Evolutionary conservation across 2,329 filamentous ascomycete genomes (phyloP).

Genomic region (Rhynchosporium secalis): DNA sequence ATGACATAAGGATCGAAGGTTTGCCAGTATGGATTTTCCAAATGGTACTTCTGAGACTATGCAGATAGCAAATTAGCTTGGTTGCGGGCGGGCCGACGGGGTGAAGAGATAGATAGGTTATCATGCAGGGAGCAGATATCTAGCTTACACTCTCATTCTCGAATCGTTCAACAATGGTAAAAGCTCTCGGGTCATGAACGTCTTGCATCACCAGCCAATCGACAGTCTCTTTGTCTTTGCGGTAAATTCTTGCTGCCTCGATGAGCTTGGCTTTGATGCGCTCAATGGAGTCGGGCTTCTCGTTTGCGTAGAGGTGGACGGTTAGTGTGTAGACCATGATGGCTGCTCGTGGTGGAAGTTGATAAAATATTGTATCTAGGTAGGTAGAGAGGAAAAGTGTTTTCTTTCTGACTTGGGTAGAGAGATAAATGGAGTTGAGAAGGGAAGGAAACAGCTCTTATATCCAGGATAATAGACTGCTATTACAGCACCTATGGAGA

Average conservation of each 20-base stretch:
- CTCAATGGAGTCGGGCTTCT: conserved; percentile 60
- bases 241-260: conserved; percentile 73
- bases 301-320: conserved; percentile 69
- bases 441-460: background rate
- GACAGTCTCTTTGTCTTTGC: conserved; percentile 68
- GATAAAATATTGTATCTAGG: background rate
- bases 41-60: conserved; percentile 60
- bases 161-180: conserved; percentile 76
- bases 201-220: conserved; percentile 79
- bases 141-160: conserved; percentile 59
- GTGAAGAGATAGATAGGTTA: background rate
- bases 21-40: conserved; percentile 50
- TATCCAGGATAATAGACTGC: background rate
- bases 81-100: too few species aligned
- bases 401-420: too few species aligned
- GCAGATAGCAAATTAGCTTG: conserved; percentile 16
- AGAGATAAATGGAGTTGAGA: background rate
- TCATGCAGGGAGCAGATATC: conserved; percentile 20
- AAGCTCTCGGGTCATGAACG: conserved; percentile 64
- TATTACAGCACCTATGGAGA: background rate
- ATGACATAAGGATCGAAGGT: conserved; percentile 74
- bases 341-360: background rate
- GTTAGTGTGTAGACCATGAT: conserved; percentile 69
- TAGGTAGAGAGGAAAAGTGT: background rate
- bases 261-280: conserved; percentile 72